These are phyloP conservation scores for Boletus edulis DNA, from an alignment of 768 basidiomycete genomes.

Conservation along the genomic window DNA sequence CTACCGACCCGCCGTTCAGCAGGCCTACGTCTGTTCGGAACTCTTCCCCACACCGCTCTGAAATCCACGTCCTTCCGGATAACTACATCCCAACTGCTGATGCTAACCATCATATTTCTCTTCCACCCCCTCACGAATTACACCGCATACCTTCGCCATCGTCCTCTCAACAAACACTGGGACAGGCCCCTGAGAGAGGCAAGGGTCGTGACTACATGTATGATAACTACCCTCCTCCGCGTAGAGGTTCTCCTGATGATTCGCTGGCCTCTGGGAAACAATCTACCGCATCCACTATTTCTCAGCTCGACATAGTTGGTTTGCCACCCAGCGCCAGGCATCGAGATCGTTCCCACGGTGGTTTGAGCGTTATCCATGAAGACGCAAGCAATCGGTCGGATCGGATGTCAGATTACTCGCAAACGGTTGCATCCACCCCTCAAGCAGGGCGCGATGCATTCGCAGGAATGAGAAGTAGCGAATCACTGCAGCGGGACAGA, in stretches of 20 bases:
- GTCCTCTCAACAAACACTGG: slow-evolving; percentile 24
- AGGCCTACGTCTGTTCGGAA: slow-evolving; percentile 23
- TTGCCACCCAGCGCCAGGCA: slow-evolving; percentile 17
- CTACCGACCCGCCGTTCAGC: slow-evolving; percentile 6
- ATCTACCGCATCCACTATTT: slow-evolving; percentile 29
- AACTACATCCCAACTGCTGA: slow-evolving; percentile 47
- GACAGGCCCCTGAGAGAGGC: slow-evolving; percentile 17
- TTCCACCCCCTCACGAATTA: slow-evolving; percentile 54
- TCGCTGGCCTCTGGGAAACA: slow-evolving; percentile 29
- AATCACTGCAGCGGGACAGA: slow-evolving; percentile 14
- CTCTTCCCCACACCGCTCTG: slow-evolving; percentile 13
- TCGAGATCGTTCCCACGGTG: slow-evolving; percentile 20
- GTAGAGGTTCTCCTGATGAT: slow-evolving; percentile 28
- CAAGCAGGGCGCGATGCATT: slow-evolving; percentile 13
- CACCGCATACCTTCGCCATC: slow-evolving; percentile 31
- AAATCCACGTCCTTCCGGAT: slow-evolving; percentile 42
- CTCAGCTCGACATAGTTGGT: slow-evolving; percentile 33
- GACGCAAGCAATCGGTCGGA: slow-evolving; percentile 29
- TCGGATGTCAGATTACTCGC: slow-evolving; percentile 22
- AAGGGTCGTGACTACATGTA: slow-evolving; percentile 25
- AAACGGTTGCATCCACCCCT: slow-evolving; percentile 18
- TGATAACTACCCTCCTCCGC: slow-evolving; percentile 15
- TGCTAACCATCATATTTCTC: slow-evolving; percentile 35
- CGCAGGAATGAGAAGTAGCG: slow-evolving; percentile 18
- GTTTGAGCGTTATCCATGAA: slow-evolving; percentile 32